Conservation (phyloP, 2,329 filamentous ascomycete genomes). For the Xylariaceae sp. region DNA sequence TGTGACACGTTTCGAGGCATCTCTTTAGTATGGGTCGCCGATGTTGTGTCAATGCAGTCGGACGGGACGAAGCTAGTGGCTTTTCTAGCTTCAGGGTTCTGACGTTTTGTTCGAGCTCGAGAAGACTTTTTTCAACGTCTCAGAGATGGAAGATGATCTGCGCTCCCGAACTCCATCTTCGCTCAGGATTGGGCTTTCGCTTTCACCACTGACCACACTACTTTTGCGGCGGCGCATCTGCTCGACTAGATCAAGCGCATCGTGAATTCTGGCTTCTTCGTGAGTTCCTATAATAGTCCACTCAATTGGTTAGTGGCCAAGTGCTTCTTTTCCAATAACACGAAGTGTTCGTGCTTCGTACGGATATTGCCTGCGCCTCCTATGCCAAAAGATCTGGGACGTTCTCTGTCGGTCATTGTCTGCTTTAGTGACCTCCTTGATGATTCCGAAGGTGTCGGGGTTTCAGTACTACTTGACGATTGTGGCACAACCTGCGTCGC, state of each 20-base stretch:
- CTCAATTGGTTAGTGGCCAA: background rate
- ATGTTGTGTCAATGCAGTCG: too few species aligned
- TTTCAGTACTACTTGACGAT: too few species aligned
- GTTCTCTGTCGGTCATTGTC: slow-evolving; percentile 12
- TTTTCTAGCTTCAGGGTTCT: slow-evolving; percentile 7
- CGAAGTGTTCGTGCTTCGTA: slow-evolving; percentile 8
- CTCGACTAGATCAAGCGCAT: slow-evolving; percentile 14
- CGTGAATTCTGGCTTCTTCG: slow-evolving; percentile 23
- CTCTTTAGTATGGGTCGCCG: too few species aligned
- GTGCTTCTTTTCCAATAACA: background rate
- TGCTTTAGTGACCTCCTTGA: slow-evolving; percentile 1
- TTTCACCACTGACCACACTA: slow-evolving; percentile 1
- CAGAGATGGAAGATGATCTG: slow-evolving; percentile 21
- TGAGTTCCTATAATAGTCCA: slow-evolving; percentile 18
- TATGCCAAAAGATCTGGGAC: slow-evolving; percentile 27
- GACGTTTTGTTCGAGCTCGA: slow-evolving; percentile 6
- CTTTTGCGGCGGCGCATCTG: slow-evolving; percentile 18
- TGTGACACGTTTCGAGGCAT: too few species aligned
- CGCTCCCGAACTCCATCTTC: slow-evolving; percentile 6
- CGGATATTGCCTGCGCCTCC: slow-evolving; percentile 29
- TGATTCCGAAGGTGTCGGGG: background rate
- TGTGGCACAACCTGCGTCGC: too few species aligned
- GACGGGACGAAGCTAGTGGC: slow-evolving; percentile 19
- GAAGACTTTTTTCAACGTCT: slow-evolving; percentile 20
- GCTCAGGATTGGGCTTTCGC: slow-evolving; percentile 8